These are phyloP conservation scores for Sugiyamaella marilandica DNA, from an alignment of 805 yeast genomes.

Conservation along the genomic window DNA sequence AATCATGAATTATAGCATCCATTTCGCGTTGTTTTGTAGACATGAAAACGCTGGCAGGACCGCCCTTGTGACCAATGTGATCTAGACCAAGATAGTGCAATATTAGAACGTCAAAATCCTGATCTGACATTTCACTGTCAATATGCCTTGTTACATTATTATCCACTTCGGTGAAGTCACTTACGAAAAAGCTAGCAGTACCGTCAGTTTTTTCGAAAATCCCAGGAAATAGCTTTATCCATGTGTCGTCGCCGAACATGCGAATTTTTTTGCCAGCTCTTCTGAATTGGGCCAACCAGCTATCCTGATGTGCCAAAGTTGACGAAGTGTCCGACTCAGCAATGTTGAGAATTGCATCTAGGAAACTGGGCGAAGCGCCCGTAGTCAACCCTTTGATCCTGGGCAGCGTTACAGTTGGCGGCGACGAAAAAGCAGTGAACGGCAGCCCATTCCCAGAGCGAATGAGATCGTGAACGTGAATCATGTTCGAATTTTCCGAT, in stretches of 20 bases:
- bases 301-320: conserved; percentile 69
- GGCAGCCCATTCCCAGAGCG: conserved; percentile 71
- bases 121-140: conserved; percentile 46
- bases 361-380: conserved; percentile 88
- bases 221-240: conserved; percentile 84
- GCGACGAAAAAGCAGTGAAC: conserved; percentile 85
- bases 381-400: conserved; percentile 89
- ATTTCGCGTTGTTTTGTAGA: conserved; percentile 75
- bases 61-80: conserved; percentile 97
- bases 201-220: conserved; percentile 70
- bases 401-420: conserved; percentile 96
- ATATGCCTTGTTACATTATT: conserved; percentile 87
- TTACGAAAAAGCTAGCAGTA: conserved; percentile 88
- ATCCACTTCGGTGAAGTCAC: conserved; percentile 93
- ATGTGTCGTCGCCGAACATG: conserved; percentile 96
- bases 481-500: conserved; percentile 59
- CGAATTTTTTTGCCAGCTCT: conserved; percentile 46
- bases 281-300: conserved; percentile 74
- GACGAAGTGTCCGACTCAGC: conserved; percentile 82
- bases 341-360: conserved; percentile 90
- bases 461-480: conserved; percentile 58
- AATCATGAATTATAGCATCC: conserved; percentile 58
- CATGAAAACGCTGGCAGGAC: conserved; percentile 80
- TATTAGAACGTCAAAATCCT: conserved; percentile 76
- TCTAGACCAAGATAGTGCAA: conserved; percentile 91